phyloP scores from a whole-genome alignment of 306 rosid species.

The Castanopsis chinensis region DNA sequence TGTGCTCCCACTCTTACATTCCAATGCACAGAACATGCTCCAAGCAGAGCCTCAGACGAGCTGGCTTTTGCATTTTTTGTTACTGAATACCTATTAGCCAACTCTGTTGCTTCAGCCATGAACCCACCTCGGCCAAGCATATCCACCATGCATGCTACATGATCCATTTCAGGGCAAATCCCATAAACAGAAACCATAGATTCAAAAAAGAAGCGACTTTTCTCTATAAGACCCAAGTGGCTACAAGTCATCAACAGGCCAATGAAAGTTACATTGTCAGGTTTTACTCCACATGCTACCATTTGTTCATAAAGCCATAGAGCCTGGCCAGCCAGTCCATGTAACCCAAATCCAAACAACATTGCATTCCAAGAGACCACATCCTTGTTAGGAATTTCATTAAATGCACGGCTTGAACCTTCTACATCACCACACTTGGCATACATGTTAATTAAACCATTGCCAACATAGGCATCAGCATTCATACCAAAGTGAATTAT shows the following conservation, averaged over 20 bases:
- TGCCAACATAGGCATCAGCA: slow-evolving; percentile 48
- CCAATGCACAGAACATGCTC: slow-evolving; percentile 57
- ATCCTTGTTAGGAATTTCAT: slow-evolving; percentile 50
- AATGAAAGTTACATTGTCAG: slow-evolving; percentile 73
- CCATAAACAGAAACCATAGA: slow-evolving; percentile 56
- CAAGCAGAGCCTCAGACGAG: slow-evolving; percentile 56
- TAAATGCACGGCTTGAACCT: slow-evolving; percentile 49
- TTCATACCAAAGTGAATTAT: slow-evolving; percentile 45
- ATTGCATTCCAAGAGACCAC: slow-evolving; percentile 77
- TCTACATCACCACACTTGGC: slow-evolving; percentile 71
- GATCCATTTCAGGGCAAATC: slow-evolving; percentile 52
- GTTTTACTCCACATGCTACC: slow-evolving; percentile 52
- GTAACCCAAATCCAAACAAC: slow-evolving; percentile 70
- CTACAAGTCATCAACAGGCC: slow-evolving; percentile 82
- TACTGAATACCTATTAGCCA: slow-evolving; percentile 43
- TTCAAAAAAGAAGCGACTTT: slow-evolving; percentile 48
- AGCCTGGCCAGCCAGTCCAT: slow-evolving; percentile 54
- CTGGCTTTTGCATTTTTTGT: slow-evolving; percentile 23
- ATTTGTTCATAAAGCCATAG: slow-evolving; percentile 46
- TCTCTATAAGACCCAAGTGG: slow-evolving; percentile 64
- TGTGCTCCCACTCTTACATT: slow-evolving; percentile 41
- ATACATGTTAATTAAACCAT: slow-evolving; percentile 75
- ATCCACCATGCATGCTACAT: slow-evolving; percentile 79
- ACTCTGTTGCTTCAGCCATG: slow-evolving; percentile 56
- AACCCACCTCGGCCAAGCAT: slow-evolving; percentile 79